Base-by-base conservation (phyloP, 805 yeast species). In the Saccharomycodes ludwigii region DNA sequence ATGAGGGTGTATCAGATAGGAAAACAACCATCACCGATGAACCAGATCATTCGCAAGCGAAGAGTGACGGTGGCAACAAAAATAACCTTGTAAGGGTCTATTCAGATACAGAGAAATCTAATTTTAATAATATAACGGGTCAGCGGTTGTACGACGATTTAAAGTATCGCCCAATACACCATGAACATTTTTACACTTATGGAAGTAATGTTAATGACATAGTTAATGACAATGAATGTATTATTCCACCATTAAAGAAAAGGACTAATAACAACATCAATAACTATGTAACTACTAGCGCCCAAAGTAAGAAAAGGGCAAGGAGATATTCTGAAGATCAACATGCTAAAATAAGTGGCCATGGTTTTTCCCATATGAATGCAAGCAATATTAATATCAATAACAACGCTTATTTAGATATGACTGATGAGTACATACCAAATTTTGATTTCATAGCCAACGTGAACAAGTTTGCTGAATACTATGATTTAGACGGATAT, bases 381-480 rank as follows among this genome's bases (percentile, higher is more conserved):
- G n/a, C n/a, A n/a, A n/a, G n/a, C n/a, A n/a, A n/a, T n/a, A n/a
- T n/a, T n/a, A n/a, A n/a, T n/a, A n/a, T n/a, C n/a, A n/a, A n/a
- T n/a, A n/a, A n/a, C n/a, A n/a, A n/a, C n/a, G n/a, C n/a, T n/a
- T n/a, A n/a, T 4, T 22, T 20, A 21, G 85, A 83, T 1, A 58
- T 78, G 41, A 78, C 74, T 44, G 88, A 79, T 48, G 91, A 81
- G 46, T 80, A 79, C 44, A 66, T 81, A 11, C 88, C 88, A 0
- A 81, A 76, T 29, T 58, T 80, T 18, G 75, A 75, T 42, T 76
- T 74, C 39, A 58, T 50, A n/a, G 44, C 63, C 24, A 63, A 67
- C 17, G 52, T 71, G 1, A 50, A 58, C 31, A 58, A 59, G 33
- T 74, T 80, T 80, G 59, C 59, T 32, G 44, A 43, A 19, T 40